A percentile compares a stretch with the other conserved stretches of the same genome.
These are phyloP conservation scores for Francoa sonchifolia DNA, from an alignment of 441 rosid genomes.

Conservation along the genomic window DNA sequence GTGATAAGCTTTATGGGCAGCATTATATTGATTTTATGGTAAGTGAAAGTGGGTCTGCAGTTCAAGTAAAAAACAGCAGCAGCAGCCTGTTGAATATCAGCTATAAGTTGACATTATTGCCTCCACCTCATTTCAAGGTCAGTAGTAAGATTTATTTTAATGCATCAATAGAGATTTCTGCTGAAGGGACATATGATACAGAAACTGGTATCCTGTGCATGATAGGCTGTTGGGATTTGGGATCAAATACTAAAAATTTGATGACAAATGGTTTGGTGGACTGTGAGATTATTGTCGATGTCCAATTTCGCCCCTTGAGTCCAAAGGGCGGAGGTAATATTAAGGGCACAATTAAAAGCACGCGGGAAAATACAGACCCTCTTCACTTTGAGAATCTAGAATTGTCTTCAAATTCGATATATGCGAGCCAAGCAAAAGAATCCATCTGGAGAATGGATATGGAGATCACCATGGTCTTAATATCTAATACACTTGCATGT, in stretches of 20 bases:
- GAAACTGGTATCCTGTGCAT: conserved; percentile 64
- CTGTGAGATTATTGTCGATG: conserved; percentile 43
- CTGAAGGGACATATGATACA: conserved; percentile 67
- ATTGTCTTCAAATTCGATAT: conserved; percentile 48
- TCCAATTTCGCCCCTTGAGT: conserved; percentile 50
- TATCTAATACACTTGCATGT: conserved; percentile 67
- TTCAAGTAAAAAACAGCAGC: conserved; percentile 16
- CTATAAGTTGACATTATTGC: conserved; percentile 33
- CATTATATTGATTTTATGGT: neutral
- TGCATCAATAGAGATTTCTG: conserved; percentile 35
- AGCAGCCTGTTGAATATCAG: conserved; percentile 50
- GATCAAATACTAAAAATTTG: conserved; percentile 13
- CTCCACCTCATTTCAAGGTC: conserved; percentile 15
- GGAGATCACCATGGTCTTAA: conserved; percentile 64
- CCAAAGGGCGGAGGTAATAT: conserved; percentile 31
- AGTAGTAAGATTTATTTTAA: conserved; percentile 16
- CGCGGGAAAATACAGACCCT: conserved; percentile 43
- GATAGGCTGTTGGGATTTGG: conserved; percentile 55
- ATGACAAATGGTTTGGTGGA: conserved; percentile 26
- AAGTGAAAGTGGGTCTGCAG: conserved; percentile 9
- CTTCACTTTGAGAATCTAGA: conserved; percentile 46
- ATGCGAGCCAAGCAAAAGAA: conserved; percentile 44
- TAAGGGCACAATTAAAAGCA: conserved; percentile 62
- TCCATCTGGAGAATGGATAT: conserved; percentile 90
- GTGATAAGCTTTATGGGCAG: conserved; percentile 25